These are phyloP conservation scores for Dictyostelium purpureum DNA, from an alignment of 78 protist species.

Conservation along the genomic window DNA sequence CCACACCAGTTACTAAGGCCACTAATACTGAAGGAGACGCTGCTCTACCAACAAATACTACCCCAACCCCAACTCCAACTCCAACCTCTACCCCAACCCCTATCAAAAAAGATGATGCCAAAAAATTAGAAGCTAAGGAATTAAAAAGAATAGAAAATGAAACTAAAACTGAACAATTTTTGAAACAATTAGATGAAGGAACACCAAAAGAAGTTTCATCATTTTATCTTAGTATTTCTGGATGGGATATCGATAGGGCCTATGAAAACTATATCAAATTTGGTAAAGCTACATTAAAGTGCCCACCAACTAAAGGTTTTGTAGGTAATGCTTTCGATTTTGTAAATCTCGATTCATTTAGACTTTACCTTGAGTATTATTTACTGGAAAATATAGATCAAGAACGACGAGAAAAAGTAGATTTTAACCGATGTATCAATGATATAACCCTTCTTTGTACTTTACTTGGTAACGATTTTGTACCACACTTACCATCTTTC, in stretches of 20 bases:
- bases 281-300: slow-evolving; percentile 22
- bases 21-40: not conserved
- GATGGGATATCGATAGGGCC: slow-evolving; percentile 50
- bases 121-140: slow-evolving; percentile 14
- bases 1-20: not conserved
- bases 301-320: not conserved
- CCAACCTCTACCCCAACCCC: not conserved
- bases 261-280: slow-evolving; percentile 1
- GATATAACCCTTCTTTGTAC: slow-evolving; percentile 97
- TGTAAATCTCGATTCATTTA: slow-evolving; percentile 56
- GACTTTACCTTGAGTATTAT: slow-evolving; percentile 65
- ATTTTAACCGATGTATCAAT: slow-evolving; percentile 94
- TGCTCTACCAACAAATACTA: not conserved
- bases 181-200: not conserved
- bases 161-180: not conserved
- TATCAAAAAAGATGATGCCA: not conserved
- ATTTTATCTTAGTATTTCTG: slow-evolving; percentile 45
- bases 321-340: slow-evolving; percentile 9
- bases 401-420: not conserved
- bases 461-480: slow-evolving; percentile 98
- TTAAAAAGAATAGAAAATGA: not conserved
- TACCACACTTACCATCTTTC: slow-evolving; percentile 97
- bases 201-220: slow-evolving; percentile 4
- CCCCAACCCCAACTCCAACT: not conserved
- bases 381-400: not conserved